Percentiles rank a stretch among this genome's conserved stretches.
These are phyloP conservation scores for Ophiostoma sp. DNA, from an alignment of 2,329 filamentous ascomycete species.

Conservation along the genomic window DNA sequence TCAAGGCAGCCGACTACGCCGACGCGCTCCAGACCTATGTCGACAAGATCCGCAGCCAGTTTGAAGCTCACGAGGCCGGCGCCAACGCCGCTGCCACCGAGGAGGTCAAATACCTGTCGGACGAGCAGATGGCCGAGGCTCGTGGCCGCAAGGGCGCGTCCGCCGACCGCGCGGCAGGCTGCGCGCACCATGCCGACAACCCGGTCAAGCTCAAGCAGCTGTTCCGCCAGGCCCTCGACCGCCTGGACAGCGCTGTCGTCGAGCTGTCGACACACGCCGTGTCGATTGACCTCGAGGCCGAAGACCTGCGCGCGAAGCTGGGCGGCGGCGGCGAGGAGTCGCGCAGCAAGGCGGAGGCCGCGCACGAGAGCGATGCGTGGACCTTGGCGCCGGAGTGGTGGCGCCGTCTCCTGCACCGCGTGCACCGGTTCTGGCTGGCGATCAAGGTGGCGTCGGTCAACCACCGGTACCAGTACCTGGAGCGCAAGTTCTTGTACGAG, in stretches of 20 bases:
- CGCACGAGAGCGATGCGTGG: not conserved
- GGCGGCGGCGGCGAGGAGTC: conserved; percentile 32
- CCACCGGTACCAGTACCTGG: conserved; percentile 74
- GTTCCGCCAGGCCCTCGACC: conserved; percentile 31
- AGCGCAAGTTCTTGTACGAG: conserved; percentile 71
- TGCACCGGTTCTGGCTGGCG: conserved; percentile 42
- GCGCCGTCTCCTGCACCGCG: conserved; percentile 51
- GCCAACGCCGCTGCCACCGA: not conserved
- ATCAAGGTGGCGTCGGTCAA: conserved; percentile 50
- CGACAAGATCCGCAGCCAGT: conserved; percentile 45
- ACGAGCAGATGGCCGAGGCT: conserved; percentile 27
- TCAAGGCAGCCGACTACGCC: conserved; percentile 62
- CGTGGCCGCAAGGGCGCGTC: conserved; percentile 21
- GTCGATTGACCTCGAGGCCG: conserved; percentile 43
- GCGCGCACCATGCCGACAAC: not conserved
- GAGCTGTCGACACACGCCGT: conserved; percentile 37
- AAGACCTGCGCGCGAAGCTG: conserved; percentile 34
- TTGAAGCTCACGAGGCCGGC: conserved; percentile 31
- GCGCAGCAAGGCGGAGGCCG: not conserved
- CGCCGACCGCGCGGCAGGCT: not conserved
- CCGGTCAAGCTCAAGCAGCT: conserved; percentile 13
- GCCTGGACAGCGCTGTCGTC: conserved; percentile 33
- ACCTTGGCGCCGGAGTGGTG: conserved; percentile 53
- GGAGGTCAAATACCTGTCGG: not conserved
- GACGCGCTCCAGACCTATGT: conserved; percentile 49